phyloP scores from a whole-genome alignment of 2,329 filamentous ascomycete species.

The Colletotrichum trifolii region DNA sequence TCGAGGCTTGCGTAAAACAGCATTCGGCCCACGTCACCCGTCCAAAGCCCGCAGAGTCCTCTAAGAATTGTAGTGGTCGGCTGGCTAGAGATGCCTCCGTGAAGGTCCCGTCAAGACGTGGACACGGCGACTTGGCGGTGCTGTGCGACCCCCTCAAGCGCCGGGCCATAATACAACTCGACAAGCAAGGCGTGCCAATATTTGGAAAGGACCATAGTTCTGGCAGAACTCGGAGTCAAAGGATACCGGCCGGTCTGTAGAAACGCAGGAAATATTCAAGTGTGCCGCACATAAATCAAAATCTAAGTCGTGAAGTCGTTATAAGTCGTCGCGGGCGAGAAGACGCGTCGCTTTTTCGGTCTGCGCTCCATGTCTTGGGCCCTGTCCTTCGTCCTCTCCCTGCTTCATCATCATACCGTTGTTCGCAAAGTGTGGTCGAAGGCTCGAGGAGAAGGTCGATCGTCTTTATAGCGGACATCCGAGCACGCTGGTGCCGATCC shows the following conservation, averaged over 20 bases:
- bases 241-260: slow-evolving; percentile 33
- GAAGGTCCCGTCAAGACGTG: slow-evolving; percentile 13
- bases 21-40: too few relatives aligned
- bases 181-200: slow-evolving; percentile 5
- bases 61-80: slow-evolving; percentile 21
- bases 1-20: not conserved
- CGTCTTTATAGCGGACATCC: not conserved
- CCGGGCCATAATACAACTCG: slow-evolving; percentile 17
- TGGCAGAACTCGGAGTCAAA: not conserved
- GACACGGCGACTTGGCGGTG: slow-evolving; percentile 20
- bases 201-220: not conserved
- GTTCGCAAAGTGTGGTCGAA: too few relatives aligned
- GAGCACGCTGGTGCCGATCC: not conserved
- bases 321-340: slow-evolving; percentile 39
- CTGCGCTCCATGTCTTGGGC: slow-evolving; percentile 14
- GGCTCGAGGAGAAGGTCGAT: too few relatives aligned
- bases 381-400: not conserved
- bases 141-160: slow-evolving; percentile 36
- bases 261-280: slow-evolving; percentile 31
- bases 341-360: slow-evolving; percentile 40
- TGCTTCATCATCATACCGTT: not conserved
- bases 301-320: slow-evolving; percentile 39
- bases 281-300: slow-evolving; percentile 35
- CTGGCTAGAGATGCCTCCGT: slow-evolving; percentile 32
- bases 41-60: not conserved